Base-by-base conservation (phyloP, 352 stramenopile genomes). In the Globisporangium okanoganense region DNA sequence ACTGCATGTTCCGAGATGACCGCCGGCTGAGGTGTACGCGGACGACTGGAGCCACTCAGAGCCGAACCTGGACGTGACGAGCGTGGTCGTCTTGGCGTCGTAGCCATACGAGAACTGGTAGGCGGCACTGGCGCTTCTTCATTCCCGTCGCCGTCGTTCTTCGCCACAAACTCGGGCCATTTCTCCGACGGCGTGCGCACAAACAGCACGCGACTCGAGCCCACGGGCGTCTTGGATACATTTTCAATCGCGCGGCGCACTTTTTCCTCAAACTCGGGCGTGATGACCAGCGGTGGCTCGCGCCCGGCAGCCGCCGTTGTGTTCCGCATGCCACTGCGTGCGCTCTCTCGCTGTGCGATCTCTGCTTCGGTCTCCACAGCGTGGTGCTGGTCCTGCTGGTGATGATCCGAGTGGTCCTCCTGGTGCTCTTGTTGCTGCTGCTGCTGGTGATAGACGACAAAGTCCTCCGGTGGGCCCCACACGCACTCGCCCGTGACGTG, bases 381-480 rank as follows among this genome's bases (percentile, higher is more conserved):
- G 16, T 36, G n/a, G 1, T 38, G n/a, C 16, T 54, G 16, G 6
- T 45, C 16, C 20, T 45, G 40, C 40, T 45, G 40, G 1, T 45
- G 36, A 1, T 5, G 13, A 27, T 49, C 9, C 9, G 8, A 22
- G 45, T 31, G 24, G 18, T 58, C 31, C 27, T 12, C 27, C 4
- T 16, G 33, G n/a, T 25, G 5, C 41, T 54, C 25, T 10, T 29
- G 33, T 45, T 55, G 41, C 7, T 64, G 61, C 24, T 61, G 40
- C n/a, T 76, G 36, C 7, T 69, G 53, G 33, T 82, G 76, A 24
- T 76, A 81, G 25, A 57, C 73, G 7, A 84, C 40, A 27, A 84
- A 90, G 12, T 81, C 66, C 7, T 71, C 71, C 1, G 82, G 82
- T 2, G 78, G 66, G 14, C 88, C 78, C 82, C 82, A 92, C 18